Percentiles rank a stretch among this genome's conserved stretches.
phyloP scores from a whole-genome alignment of 805 yeast genomes.

The Metschnikowia santaceciliae region DNA sequence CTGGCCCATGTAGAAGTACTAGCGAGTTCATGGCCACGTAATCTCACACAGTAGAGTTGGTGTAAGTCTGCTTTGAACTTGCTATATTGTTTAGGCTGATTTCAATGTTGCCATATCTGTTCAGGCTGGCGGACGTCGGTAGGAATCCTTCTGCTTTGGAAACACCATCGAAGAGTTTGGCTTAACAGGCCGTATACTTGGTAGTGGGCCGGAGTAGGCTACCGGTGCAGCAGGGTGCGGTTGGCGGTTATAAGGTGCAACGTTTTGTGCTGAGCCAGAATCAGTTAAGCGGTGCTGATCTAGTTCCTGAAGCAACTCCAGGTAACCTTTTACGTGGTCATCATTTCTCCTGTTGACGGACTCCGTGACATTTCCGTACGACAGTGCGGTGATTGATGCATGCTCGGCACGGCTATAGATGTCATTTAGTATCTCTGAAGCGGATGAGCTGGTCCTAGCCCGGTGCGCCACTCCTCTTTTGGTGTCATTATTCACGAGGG shows the following conservation, averaged over 20 bases:
- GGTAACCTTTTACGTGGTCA: not conserved
- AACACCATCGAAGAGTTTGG: not conserved
- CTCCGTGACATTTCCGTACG: not conserved
- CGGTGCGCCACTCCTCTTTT: not conserved
- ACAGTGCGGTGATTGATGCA: not conserved
- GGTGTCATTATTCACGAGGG: not conserved
- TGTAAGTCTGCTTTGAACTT: not conserved
- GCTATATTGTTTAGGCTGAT: not conserved
- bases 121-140: not conserved
- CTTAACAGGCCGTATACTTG: not conserved
- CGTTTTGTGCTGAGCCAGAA: not conserved
- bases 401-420: constrained; percentile 1
- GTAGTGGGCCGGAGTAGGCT: not conserved
- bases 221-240: not conserved
- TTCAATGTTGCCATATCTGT: not conserved
- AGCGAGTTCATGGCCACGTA: not conserved
- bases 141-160: not conserved
- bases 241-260: not conserved
- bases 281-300: not conserved
- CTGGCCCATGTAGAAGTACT: not conserved
- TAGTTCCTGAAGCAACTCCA: not conserved
- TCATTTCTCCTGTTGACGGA: not conserved
- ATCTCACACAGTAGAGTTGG: not conserved
- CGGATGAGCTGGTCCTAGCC: not conserved
- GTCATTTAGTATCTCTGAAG: not conserved